Conservation (phyloP, 805 yeast genomes). For the Candida incommunis region DNA sequence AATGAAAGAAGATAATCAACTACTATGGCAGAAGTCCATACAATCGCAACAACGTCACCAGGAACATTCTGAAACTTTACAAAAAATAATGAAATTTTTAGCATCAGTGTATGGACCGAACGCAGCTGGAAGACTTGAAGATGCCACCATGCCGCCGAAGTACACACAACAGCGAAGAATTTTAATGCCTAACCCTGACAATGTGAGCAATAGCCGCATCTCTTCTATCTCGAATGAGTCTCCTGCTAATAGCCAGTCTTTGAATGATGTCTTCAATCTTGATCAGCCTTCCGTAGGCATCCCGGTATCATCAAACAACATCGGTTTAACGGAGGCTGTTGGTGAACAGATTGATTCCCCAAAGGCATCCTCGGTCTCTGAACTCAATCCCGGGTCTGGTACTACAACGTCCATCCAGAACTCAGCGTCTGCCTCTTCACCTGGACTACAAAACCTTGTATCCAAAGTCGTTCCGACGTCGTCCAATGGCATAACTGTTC, state of each 20-base stretch:
- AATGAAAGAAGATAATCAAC: slow-evolving; percentile 73
- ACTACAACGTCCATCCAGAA: not conserved
- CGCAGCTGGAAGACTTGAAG: slow-evolving; percentile 33
- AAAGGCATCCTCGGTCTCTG: not conserved
- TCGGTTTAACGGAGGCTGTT: not conserved
- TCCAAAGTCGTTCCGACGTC: not conserved
- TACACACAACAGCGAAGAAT: slow-evolving; percentile 12
- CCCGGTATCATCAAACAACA: not conserved
- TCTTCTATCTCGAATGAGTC: slow-evolving; percentile 1
- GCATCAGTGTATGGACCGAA: slow-evolving; percentile 62
- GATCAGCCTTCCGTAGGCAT: slow-evolving; percentile 5
- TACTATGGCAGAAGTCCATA: slow-evolving; percentile 82
- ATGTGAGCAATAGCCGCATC: slow-evolving; percentile 2
- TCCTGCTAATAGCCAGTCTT: slow-evolving; percentile 1
- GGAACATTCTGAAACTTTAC: slow-evolving; percentile 76
- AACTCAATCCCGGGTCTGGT: not conserved
- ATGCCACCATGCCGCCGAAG: slow-evolving; percentile 10
- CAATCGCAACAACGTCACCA: slow-evolving; percentile 73
- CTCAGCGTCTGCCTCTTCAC: not conserved
- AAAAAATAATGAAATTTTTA: slow-evolving; percentile 72
- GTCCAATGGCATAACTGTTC: not conserved
- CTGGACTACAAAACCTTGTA: not conserved
- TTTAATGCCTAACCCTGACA: slow-evolving; percentile 12
- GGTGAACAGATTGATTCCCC: not conserved
- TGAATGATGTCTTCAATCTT: slow-evolving; percentile 2